phyloP scores from a whole-genome alignment of 2,329 filamentous ascomycete genomes.

The Tolypocladium inflatum region DNA sequence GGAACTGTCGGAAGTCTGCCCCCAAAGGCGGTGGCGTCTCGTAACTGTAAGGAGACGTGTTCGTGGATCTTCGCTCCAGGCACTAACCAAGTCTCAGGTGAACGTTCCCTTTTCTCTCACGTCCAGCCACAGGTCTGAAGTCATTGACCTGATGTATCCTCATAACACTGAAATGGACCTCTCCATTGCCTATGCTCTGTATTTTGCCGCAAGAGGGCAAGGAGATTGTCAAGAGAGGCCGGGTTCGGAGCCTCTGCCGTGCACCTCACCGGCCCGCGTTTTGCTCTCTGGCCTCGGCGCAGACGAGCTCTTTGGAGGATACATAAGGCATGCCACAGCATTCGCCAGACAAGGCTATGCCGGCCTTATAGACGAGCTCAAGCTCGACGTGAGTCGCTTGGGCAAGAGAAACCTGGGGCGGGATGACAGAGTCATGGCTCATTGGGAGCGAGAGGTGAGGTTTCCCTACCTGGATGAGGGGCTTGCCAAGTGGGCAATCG shows the following conservation, averaged over 20 bases:
- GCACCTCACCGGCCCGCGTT: constrained; percentile 66
- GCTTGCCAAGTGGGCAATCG: constrained; percentile 73
- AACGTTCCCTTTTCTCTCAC: constrained; percentile 76
- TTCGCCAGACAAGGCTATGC: constrained; percentile 59
- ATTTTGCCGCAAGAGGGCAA: constrained; percentile 77
- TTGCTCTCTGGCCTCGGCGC: constrained; percentile 88
- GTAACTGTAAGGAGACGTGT: constrained; percentile 44
- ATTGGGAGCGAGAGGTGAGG: constrained; percentile 81
- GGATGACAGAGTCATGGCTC: constrained; percentile 82
- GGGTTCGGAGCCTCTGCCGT: constrained; percentile 25
- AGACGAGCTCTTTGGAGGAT: constrained; percentile 93
- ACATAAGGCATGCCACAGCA: constrained; percentile 72
- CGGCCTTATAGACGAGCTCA: constrained; percentile 71
- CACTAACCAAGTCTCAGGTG: constrained; percentile 34
- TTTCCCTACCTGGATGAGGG: constrained; percentile 88
- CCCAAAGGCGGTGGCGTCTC: constrained; percentile 69
- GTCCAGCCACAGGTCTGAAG: constrained; percentile 53
- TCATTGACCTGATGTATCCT: constrained; percentile 75
- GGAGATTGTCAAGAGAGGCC: constrained; percentile 34
- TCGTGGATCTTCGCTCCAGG: background rate
- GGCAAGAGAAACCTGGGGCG: constrained; percentile 91
- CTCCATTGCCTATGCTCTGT: constrained; percentile 87
- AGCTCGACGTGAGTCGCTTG: constrained; percentile 74
- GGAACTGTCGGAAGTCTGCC: constrained; percentile 65
- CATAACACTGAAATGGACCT: constrained; percentile 99